Percentiles rank a stretch among this genome's conserved stretches.
These are phyloP conservation scores for Macrocybe gigantea DNA, from an alignment of 768 basidiomycete species.

Conservation along the genomic window DNA sequence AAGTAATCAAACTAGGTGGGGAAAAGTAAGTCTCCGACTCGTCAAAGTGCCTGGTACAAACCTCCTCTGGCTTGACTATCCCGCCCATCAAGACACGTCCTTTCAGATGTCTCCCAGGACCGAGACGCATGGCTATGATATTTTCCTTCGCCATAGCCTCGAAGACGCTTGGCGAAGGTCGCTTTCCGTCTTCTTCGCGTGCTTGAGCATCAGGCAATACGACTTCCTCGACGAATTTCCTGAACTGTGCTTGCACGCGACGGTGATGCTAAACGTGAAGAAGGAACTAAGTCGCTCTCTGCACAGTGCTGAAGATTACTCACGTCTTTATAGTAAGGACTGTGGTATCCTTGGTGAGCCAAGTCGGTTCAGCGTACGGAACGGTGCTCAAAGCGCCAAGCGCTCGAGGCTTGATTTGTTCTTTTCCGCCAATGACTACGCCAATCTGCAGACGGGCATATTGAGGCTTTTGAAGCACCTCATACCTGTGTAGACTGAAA, in stretches of 20 bases:
- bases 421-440: constrained; percentile 56
- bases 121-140: constrained; percentile 67
- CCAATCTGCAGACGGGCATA: constrained; percentile 74
- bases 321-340: constrained; percentile 71
- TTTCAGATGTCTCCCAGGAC: constrained; percentile 81
- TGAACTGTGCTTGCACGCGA: constrained; percentile 50
- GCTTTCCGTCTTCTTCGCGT: constrained; percentile 78
- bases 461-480: constrained; percentile 73
- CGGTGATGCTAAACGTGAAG: constrained; percentile 41
- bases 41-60: constrained; percentile 16
- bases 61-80: constrained; percentile 70
- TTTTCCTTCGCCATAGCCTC: constrained; percentile 54
- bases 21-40: not conserved
- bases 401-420: constrained; percentile 40
- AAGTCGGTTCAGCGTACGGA: constrained; percentile 87
- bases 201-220: constrained; percentile 50
- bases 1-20: constrained; percentile 65
- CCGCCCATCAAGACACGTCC: constrained; percentile 73
- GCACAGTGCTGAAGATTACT: constrained; percentile 17
- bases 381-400: constrained; percentile 63
- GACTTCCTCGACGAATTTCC: constrained; percentile 68
- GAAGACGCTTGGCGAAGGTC: constrained; percentile 63
- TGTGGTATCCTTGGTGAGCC: constrained; percentile 64
- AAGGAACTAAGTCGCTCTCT: constrained; percentile 24
- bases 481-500: constrained; percentile 83